Evolutionary conservation across 495 filamentous ascomycete genomes (phyloP).

Genomic region (Viridothelium virens): DNA sequence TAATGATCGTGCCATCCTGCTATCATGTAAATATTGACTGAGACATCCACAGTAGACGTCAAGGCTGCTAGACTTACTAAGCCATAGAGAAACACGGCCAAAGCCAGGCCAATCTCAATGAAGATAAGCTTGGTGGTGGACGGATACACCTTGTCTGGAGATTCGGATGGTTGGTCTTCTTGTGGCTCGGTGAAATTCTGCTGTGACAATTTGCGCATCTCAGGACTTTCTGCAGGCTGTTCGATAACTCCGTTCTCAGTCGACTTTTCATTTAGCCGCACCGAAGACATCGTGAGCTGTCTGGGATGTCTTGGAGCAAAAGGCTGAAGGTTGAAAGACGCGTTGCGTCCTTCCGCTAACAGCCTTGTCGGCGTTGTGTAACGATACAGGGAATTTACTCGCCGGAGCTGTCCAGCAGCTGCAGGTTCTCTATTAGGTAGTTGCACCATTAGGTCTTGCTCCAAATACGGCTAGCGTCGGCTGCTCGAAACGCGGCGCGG

Average conservation of each 20-base stretch:
- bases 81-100: neutral
- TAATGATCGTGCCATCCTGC: conserved; percentile 11
- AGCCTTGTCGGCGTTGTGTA: too few species aligned
- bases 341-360: neutral
- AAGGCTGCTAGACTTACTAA: neutral
- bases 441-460: too few species aligned
- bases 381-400: neutral
- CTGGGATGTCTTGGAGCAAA: neutral
- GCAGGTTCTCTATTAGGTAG: too few species aligned
- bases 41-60: neutral
- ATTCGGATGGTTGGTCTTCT: neutral
- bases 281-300: neutral
- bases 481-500: too few species aligned
- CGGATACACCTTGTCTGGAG: neutral
- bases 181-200: neutral
- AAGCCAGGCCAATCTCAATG: neutral
- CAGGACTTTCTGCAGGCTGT: neutral
- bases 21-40: neutral
- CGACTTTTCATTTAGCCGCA: neutral
- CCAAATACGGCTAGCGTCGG: too few species aligned
- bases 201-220: neutral
- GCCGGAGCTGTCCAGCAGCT: too few species aligned
- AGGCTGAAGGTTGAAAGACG: neutral
- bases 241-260: neutral
- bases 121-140: neutral